Percentiles rank a stretch among this genome's conserved stretches.
These are phyloP conservation scores for Tylopilus plumbeoviolaceoides DNA, from an alignment of 768 basidiomycete species.

Conservation along the genomic window DNA sequence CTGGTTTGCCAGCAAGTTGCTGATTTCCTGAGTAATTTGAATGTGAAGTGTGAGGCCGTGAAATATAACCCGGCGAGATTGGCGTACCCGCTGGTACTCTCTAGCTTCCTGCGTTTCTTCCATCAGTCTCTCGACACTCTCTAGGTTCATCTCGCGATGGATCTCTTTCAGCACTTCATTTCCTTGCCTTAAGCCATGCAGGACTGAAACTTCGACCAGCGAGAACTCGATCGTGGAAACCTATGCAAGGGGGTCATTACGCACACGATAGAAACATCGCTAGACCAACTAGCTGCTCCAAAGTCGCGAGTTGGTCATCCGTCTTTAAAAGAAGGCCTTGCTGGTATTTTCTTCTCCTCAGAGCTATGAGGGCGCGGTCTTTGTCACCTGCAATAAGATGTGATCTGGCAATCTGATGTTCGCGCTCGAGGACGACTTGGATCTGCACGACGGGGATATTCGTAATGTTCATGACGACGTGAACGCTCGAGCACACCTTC, in stretches of 20 bases:
- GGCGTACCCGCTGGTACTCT: conserved; percentile 79
- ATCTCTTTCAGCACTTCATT: conserved; percentile 92
- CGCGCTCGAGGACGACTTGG: conserved; percentile 79
- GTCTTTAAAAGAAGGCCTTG: conserved; percentile 84
- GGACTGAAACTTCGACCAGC: conserved; percentile 84
- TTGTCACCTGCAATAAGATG: conserved; percentile 81
- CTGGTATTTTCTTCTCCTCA: conserved; percentile 92
- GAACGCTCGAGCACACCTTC: conserved; percentile 49
- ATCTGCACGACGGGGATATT: conserved; percentile 47
- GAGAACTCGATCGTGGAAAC: conserved; percentile 97
- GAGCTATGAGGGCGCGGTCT: conserved; percentile 80
- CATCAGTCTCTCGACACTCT: conserved; percentile 90
- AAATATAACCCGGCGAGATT: background rate
- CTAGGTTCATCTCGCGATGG: conserved; percentile 88
- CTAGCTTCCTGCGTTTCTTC: conserved; percentile 91
- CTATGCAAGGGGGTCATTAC: conserved; percentile 38
- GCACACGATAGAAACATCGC: background rate
- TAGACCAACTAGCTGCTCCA: conserved; percentile 77
- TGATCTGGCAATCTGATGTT: conserved; percentile 83
- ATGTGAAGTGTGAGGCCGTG: background rate
- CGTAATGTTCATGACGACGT: background rate
- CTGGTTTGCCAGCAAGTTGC: conserved; percentile 77
- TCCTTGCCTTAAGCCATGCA: conserved; percentile 91
- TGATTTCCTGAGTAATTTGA: conserved; percentile 77
- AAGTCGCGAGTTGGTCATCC: conserved; percentile 80